Base-by-base conservation (phyloP, 768 basidiomycete genomes). In the Podaxis sp. region DNA sequence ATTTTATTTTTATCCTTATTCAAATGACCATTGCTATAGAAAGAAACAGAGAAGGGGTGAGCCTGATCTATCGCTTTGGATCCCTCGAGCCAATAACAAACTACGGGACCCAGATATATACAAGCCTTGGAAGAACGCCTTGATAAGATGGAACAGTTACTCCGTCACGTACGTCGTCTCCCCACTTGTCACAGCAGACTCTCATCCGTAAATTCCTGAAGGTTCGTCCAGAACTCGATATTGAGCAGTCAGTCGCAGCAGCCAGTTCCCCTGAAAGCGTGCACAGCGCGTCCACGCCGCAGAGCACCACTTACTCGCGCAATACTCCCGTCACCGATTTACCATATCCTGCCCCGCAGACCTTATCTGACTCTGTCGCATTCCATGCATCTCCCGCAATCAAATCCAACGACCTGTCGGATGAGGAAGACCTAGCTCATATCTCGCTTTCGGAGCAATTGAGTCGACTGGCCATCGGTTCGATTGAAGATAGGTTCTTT, bases 401-500 rank as follows among this genome's bases (percentile, higher is more conserved):
- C 37, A 40, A 40, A 36, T 46, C 59, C 11, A 64, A 68, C 10
- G 66, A 68, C 17, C 57, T 66, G 7, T 69, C 64, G 53, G 73
- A 74, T 50, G 70, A 65, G 13, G 75, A 76, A 24, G 76, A 77
- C 26, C 65, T 76, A 8, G 70, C 72, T 0, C 74, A 77, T 63
- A 69, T 76, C 51, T 68, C 69, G 17, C 68, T 79, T 10, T 62
- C 74, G 7, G 73, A 77, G 59, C 70, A 76, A 11, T 65, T 79
- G 20, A 66, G 69, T 26, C 65, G 65, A 8, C 66, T 81, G 30
- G 70, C 71, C 13, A 48, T 80, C 13, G 60, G 71, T 10, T 53
- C 71, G 2, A 59, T 73, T 12, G 74, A 76, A 36, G 67, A 76
- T 51, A 71, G 74, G 26, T 82, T 80, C 64, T 81, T 79, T 68